Evolutionary conservation across 225 moss, liverwort and hornwort species (phyloP).

Genomic region (Takakia lepidozioides): DNA sequence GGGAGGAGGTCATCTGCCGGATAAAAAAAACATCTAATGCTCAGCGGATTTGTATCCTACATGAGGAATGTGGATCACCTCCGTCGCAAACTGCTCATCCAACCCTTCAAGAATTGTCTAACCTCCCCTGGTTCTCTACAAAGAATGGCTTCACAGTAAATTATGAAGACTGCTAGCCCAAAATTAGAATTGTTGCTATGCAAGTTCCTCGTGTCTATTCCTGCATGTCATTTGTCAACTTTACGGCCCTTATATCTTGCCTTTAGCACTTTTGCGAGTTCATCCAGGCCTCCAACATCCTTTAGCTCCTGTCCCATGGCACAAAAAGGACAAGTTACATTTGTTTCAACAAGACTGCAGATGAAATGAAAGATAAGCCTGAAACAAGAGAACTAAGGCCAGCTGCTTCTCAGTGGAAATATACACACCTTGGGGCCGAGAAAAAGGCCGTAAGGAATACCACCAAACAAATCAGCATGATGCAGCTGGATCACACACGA

Average conservation of each 20-base stretch:
- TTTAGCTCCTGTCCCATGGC: slow-evolving; percentile 27
- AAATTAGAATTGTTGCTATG: no score
- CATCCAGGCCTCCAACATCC: slow-evolving; percentile 42
- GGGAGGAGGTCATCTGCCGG: no score
- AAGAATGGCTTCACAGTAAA: no score
- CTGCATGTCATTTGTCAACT: neutral
- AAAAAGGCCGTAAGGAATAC: slow-evolving; percentile 88
- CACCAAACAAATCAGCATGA: slow-evolving; percentile 82
- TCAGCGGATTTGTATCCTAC: no score
- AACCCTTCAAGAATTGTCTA: no score
- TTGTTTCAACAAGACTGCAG: neutral
- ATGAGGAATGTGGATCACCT: no score
- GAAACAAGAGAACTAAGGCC: neutral
- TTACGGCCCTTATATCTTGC: slow-evolving; percentile 27
- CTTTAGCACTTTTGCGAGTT: slow-evolving; percentile 36
- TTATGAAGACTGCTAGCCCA: neutral
- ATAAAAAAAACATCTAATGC: no score
- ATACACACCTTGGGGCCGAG: slow-evolving; percentile 74
- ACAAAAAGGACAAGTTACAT: neutral
- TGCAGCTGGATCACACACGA: slow-evolving; percentile 59
- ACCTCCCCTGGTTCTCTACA: no score
- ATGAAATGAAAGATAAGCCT: neutral
- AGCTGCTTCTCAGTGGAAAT: neutral
- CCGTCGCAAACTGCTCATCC: no score
- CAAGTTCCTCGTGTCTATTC: neutral